Conservation (phyloP, 1,284 basidiomycete genomes). For the Cutaneotrichosporon spelunceum region DNA sequence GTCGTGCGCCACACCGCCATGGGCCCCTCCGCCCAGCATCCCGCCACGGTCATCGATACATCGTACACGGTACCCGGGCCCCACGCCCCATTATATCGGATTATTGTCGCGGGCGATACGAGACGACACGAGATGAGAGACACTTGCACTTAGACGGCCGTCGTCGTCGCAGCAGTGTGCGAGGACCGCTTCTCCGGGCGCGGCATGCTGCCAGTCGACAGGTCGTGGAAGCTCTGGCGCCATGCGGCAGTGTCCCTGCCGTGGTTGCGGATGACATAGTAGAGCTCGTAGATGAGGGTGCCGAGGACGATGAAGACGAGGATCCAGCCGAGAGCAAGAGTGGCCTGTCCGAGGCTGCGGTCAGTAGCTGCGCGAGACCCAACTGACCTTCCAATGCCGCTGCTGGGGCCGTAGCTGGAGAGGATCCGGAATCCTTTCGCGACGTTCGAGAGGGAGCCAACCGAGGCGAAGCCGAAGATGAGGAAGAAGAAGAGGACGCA, state of each 20-base stretch:
- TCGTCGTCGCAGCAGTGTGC: not conserved
- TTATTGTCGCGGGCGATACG: not conserved
- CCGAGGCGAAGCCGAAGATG: conserved; percentile 18
- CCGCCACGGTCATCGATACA: not conserved
- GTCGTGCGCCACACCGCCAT: not conserved
- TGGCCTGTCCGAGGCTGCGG: conserved; percentile 32
- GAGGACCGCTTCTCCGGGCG: not conserved
- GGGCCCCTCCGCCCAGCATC: not conserved
- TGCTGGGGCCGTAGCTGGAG: not conserved
- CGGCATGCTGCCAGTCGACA: conserved; percentile 20
- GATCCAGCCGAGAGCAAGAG: conserved; percentile 42
- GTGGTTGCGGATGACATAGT: conserved; percentile 32
- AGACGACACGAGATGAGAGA: not conserved
- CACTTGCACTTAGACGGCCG: not conserved
- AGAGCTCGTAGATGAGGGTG: conserved; percentile 38
- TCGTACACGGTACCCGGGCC: not conserved
- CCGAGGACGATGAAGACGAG: conserved; percentile 40
- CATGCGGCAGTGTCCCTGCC: conserved; percentile 28
- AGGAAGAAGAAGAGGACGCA: conserved; percentile 13
- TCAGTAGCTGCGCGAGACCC: too few relatives aligned
- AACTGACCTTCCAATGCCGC: conserved; percentile 21
- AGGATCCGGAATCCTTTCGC: not conserved
- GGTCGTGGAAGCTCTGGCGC: conserved; percentile 37
- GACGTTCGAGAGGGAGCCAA: conserved; percentile 15
- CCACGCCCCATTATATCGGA: not conserved